Conservation (phyloP, 2,329 filamentous ascomycete genomes). For the Fusarium sublunatum region DNA sequence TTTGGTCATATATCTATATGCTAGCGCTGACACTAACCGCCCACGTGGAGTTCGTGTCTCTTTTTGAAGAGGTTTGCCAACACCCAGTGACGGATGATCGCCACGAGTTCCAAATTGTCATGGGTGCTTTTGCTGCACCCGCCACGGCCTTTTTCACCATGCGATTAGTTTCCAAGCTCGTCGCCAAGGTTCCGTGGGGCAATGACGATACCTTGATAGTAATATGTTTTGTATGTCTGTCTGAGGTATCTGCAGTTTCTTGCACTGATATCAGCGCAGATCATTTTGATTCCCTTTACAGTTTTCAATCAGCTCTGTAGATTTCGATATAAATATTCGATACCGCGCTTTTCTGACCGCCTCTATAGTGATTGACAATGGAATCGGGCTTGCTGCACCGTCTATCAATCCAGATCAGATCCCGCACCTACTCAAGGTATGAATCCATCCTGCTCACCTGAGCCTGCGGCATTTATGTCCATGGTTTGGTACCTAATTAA, state of each 20-base stretch:
- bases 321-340: not conserved
- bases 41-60: not conserved
- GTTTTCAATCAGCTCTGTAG: not conserved
- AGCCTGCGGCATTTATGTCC: not conserved
- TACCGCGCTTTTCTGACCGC: not conserved
- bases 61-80: not conserved
- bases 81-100: not conserved
- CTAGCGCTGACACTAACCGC: not conserved
- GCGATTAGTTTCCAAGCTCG: not conserved
- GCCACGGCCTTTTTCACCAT: not conserved
- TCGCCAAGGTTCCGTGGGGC: not conserved
- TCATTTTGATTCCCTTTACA: not conserved
- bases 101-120: not conserved
- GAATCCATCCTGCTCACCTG: not conserved
- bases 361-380: not conserved
- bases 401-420: not conserved
- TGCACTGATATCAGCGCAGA: not conserved
- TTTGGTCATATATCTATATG: not conserved
- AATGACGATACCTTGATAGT: slow-evolving; percentile 8
- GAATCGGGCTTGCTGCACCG: not conserved
- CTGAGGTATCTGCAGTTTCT: too few species aligned
- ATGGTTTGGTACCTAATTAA: too few species aligned
- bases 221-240: slow-evolving; percentile 1
- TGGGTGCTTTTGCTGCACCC: not conserved
- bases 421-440: not conserved